Conservation (phyloP, 257 asterid species). For the Solanum corneliomulleri region DNA sequence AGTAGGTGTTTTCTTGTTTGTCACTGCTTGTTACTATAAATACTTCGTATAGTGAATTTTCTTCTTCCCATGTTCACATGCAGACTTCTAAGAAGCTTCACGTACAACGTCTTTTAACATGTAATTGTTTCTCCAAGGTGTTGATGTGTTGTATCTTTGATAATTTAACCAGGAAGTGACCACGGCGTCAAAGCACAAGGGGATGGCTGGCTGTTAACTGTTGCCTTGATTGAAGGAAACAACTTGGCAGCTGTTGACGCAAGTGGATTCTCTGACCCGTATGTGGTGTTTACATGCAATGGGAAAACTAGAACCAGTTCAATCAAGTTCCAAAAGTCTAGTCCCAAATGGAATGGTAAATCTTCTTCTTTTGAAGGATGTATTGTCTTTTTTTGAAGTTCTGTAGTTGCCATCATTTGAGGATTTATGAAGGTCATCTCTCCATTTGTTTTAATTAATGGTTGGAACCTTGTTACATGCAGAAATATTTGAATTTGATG, state of each 20-base stretch:
- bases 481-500: conserved; percentile 98
- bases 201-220: conserved; percentile 93
- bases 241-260: conserved; percentile 83
- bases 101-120: neutral
- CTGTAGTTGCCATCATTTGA: neutral
- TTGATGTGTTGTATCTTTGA: conserved; percentile 1
- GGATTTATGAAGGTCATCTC: neutral
- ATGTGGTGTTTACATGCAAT: conserved; percentile 92
- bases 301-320: conserved; percentile 87
- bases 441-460: conserved; percentile 3
- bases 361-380: neutral
- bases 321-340: conserved; percentile 83
- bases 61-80: neutral
- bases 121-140: neutral
- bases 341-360: conserved; percentile 87
- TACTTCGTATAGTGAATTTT: neutral
- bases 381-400: neutral
- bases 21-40: neutral
- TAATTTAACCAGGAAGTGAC: conserved; percentile 51
- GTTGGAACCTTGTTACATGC: conserved; percentile 20
- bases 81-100: neutral
- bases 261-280: conserved; percentile 89
- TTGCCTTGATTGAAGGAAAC: conserved; percentile 86
- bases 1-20: neutral
- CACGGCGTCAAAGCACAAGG: conserved; percentile 97